Base-by-base conservation (phyloP, 805 yeast genomes). In the Yamadazyma kitorensis region DNA sequence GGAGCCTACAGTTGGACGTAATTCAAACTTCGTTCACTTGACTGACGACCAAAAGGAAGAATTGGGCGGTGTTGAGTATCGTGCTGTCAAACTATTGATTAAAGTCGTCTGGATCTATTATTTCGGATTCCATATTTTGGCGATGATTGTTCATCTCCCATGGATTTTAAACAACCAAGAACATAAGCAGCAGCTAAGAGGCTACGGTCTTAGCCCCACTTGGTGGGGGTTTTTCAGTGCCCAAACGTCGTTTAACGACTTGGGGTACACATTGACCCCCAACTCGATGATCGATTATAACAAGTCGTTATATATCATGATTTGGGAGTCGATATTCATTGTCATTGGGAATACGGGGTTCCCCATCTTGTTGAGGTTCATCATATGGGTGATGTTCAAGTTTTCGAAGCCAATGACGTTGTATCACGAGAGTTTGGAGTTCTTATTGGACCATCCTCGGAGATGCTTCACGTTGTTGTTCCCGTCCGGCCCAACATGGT, bases 141-240 rank as follows among this genome's bases (percentile, higher is more conserved):
- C 74, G 0, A 50, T 78, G 19, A 46, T 72, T 0, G 61, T 77
- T 33, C 57, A 82, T 13, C 67, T 82, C 0, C 80, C 86, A 1
- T 93, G 86, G 81, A 73, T 80, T 17, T 44, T 63, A 6, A 47
- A 55, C 0, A 64, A 63, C 17, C 49, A 59, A 1, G 41, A 62
- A 2, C 82, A 80, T 46, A 57, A 57, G 13, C 47, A 52, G 0
- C 51, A 64, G 8, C 60, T 86, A 10, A 57, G 72, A 31, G 61
- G 45, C 0, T 70, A 70, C 45, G 95, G 93, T 10, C 66, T 85
- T 3, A 62, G 80, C 0, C 85, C 95, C 0, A 70, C 84, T 0
- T 88, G 97, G 98, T 91, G 97, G 96, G 95, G 85, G 0, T 76
- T 87, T 41, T 91, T 88, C 59, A 81, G 93, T 0, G 74, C 86